Evolutionary conservation across 2,329 filamentous ascomycete genomes (phyloP).

Genomic region (Aspergillus tamarii): DNA sequence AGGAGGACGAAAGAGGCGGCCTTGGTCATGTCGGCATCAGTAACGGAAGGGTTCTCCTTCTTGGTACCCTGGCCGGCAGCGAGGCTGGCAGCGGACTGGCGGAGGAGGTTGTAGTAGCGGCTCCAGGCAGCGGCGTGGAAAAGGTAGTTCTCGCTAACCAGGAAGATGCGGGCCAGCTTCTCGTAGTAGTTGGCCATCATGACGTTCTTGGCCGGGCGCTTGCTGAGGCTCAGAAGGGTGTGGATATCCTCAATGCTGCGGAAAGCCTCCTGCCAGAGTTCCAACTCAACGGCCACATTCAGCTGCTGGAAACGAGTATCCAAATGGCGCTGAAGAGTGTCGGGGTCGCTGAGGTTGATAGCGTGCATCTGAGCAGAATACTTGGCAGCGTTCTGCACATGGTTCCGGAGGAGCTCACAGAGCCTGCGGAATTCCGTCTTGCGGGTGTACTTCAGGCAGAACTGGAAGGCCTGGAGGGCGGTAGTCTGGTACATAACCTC

Average conservation of each 20-base stretch:
- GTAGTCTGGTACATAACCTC: slow-evolving; percentile 99
- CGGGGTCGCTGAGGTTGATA: slow-evolving; percentile 96
- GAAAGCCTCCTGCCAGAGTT: slow-evolving; percentile 99
- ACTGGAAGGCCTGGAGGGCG: slow-evolving; percentile 96
- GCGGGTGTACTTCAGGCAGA: slow-evolving; percentile 95
- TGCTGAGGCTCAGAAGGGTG: slow-evolving; percentile 94
- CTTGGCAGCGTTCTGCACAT: slow-evolving; percentile 98
- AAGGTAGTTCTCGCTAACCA: slow-evolving; percentile 98
- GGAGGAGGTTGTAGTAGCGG: slow-evolving; percentile 93
- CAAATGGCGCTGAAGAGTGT: slow-evolving; percentile 94
- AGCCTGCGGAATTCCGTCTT: slow-evolving; percentile 99
- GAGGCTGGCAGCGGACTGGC: slow-evolving; percentile 82
- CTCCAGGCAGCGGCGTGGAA: slow-evolving; percentile 99
- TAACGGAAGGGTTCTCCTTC: slow-evolving; percentile 88
- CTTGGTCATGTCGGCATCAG: slow-evolving; percentile 88
- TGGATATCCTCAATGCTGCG: slow-evolving; percentile 98
- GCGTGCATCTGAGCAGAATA: slow-evolving; percentile 99
- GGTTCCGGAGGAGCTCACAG: slow-evolving; percentile 96
- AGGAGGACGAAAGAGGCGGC: slow-evolving; percentile 94
- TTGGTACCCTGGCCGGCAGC: slow-evolving; percentile 86
- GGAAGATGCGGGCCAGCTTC: slow-evolving; percentile 97
- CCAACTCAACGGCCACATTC: slow-evolving; percentile 95
- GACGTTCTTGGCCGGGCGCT: slow-evolving; percentile 95
- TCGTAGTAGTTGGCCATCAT: slow-evolving; percentile 99
- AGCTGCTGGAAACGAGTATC: slow-evolving; percentile 98